Conservation (phyloP, 148 eudicot genomes). For the Hydrangea macrophylla region DNA sequence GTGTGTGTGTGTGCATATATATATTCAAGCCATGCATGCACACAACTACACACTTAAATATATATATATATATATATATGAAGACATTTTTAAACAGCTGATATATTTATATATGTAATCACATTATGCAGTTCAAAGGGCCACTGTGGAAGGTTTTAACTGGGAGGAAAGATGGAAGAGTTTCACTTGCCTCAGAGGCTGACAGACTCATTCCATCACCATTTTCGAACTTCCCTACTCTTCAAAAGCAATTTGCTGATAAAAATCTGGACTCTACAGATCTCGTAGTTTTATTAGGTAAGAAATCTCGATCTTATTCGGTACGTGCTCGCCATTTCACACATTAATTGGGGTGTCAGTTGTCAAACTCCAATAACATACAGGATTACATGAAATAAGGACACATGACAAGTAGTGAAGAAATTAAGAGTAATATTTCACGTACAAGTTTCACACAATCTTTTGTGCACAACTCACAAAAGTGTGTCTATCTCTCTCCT, state of each 20-base stretch:
- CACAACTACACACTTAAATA: not conserved
- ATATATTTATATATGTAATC: not conserved
- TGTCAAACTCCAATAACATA: too few species aligned
- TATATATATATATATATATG: not conserved
- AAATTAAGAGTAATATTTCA: too few species aligned
- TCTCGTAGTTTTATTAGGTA: constrained; percentile 24
- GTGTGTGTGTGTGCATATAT: not conserved
- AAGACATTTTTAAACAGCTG: too few species aligned
- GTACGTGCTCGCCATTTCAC: too few species aligned
- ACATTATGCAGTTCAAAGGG: constrained; percentile 5
- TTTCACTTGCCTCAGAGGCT: constrained; percentile 20
- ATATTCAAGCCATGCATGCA: not conserved
- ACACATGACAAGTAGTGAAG: too few species aligned
- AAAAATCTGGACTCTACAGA: constrained; percentile 7
- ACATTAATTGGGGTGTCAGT: too few species aligned
- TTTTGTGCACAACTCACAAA: too few species aligned
- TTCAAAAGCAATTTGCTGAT: not conserved
- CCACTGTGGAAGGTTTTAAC: constrained; percentile 22
- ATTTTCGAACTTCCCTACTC: constrained; percentile 14
- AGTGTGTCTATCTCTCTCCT: too few species aligned
- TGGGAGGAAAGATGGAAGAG: constrained; percentile 26
- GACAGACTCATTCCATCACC: constrained; percentile 11
- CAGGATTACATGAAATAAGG: too few species aligned
- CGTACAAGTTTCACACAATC: too few species aligned
- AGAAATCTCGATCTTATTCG: not conserved